Evolutionary conservation across 305 asterid genomes (phyloP), one percentile per base, ranked within the genome.

Genomic region (Fraxinus dipetala): DNA sequence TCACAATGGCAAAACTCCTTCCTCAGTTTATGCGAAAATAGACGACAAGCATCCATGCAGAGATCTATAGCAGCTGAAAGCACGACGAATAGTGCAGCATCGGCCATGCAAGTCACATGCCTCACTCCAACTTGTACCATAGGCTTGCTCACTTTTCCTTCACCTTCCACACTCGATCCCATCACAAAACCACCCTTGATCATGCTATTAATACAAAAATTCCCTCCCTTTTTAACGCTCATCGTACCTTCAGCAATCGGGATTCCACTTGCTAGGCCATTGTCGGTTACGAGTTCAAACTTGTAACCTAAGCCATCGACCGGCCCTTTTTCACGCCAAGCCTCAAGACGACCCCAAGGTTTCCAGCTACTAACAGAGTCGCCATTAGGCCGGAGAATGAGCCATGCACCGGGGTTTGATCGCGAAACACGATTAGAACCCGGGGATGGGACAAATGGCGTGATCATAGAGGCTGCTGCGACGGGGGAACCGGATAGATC

Each of bases 331-430:
- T 94, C 98, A 0, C 98, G 90, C 98, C 98, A 94, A 0, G 98
- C 98, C 89, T 93, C 96, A 0, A 94, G 93, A 0, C 97, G 93
- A 5, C 98, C 98, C 98, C 98, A 94, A 0, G 97, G 97, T 86
- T 94, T 94, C 98, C 98, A 93, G 82, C 94, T 91, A 20, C 94
- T 87, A 20, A 89, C 87, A 3, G 92, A 90, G 26, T 85, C 86
- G 0, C 97, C 95, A 13, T 89, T 90, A 8, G 98, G 97, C 9
- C 91, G 80, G 45, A 94, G 92, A 86, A 94, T 91, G 72, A 94
- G 95, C 98, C 98, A 94, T 0, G 97, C 97, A 1, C 98, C 97
- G 0, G 98, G 91, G 20, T 93, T 94, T 0, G 98, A 89, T 10
- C 94, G 89, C 2, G 97, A 92, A 11, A 94, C 98, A 0, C 95